These are phyloP conservation scores for Candida pseudoglaebosa DNA, from an alignment of 805 yeast species.

Conservation along the genomic window DNA sequence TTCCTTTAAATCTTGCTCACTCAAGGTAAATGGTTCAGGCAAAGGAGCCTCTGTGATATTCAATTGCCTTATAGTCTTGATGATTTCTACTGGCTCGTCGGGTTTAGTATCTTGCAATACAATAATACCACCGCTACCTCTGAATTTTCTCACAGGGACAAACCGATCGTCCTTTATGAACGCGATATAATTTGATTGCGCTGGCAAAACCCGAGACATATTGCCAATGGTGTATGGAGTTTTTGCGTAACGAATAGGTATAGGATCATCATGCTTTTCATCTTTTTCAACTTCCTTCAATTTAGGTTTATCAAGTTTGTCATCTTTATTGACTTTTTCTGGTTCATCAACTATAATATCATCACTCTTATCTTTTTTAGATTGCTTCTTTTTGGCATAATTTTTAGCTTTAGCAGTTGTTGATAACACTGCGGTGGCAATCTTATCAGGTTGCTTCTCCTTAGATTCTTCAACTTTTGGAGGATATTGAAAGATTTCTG, in stretches of 20 bases:
- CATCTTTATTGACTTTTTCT: slow-evolving; percentile 10
- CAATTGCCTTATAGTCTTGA: slow-evolving; percentile 81
- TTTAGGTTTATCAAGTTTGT: slow-evolving; percentile 10
- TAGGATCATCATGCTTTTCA: slow-evolving; percentile 27
- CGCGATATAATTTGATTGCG: slow-evolving; percentile 78
- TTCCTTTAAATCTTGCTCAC: slow-evolving; percentile 50
- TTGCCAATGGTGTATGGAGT: slow-evolving; percentile 70
- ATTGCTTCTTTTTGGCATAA: slow-evolving; percentile 68
- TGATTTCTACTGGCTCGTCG: slow-evolving; percentile 55
- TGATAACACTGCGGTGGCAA: slow-evolving; percentile 89
- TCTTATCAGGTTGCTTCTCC: slow-evolving; percentile 80
- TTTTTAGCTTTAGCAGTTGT: slow-evolving; percentile 94
- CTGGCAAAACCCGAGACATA: slow-evolving; percentile 84
- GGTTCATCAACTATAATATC: slow-evolving; percentile 40
- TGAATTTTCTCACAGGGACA: slow-evolving; percentile 76
- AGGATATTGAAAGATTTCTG: slow-evolving; percentile 82
- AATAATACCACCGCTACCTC: slow-evolving; percentile 65
- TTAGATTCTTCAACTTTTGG: slow-evolving; percentile 78
- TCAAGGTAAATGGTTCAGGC: slow-evolving; percentile 66
- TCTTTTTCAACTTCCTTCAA: slow-evolving; percentile 23
- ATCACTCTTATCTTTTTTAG: slow-evolving; percentile 40
- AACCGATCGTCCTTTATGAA: slow-evolving; percentile 73
- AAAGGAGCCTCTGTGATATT: slow-evolving; percentile 70
- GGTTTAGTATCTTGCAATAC: slow-evolving; percentile 65
- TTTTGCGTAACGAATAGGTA: slow-evolving; percentile 51